A percentile compares a stretch with the other conserved stretches of the same genome.
phyloP scores from a whole-genome alignment of 257 asterid genomes.

The Solanum clarkiae region DNA sequence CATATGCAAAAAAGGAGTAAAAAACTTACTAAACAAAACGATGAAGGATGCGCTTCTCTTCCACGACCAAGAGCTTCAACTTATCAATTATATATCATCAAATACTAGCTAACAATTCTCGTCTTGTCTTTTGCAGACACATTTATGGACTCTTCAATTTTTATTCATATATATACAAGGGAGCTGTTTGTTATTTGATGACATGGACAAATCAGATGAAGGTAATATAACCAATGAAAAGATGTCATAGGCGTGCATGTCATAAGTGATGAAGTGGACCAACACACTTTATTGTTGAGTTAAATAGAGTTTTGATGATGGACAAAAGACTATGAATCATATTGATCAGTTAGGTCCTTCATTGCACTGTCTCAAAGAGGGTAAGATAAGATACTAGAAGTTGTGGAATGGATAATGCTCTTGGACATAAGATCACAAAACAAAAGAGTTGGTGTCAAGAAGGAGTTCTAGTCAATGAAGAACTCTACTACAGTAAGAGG shows the following conservation, averaged over 20 bases:
- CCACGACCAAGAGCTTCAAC: neutral
- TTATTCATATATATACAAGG: too few species aligned
- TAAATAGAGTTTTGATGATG: too few species aligned
- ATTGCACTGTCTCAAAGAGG: too few species aligned
- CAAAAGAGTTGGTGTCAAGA: too few species aligned
- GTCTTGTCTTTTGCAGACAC: neutral
- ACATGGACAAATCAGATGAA: conserved; percentile 46
- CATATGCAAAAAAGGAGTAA: neutral
- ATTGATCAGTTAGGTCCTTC: too few species aligned
- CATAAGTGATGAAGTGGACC: neutral
- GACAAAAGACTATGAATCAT: too few species aligned
- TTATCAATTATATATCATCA: neutral
- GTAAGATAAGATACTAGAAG: too few species aligned
- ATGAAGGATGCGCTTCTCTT: conserved; percentile 5
- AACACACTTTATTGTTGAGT: too few species aligned
- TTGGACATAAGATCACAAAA: too few species aligned
- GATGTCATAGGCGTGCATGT: neutral
- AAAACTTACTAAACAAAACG: conserved; percentile 38
- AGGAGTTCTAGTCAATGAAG: too few species aligned
- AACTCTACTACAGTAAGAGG: too few species aligned
- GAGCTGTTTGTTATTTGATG: neutral
- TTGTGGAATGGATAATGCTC: too few species aligned
- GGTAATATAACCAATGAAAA: neutral
- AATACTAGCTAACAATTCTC: neutral
- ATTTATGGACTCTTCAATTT: neutral